Evolutionary conservation across 345 rosid genomes (phyloP), one percentile per base, ranked within the genome.

Genomic region (Aquilaria sinensis): DNA sequence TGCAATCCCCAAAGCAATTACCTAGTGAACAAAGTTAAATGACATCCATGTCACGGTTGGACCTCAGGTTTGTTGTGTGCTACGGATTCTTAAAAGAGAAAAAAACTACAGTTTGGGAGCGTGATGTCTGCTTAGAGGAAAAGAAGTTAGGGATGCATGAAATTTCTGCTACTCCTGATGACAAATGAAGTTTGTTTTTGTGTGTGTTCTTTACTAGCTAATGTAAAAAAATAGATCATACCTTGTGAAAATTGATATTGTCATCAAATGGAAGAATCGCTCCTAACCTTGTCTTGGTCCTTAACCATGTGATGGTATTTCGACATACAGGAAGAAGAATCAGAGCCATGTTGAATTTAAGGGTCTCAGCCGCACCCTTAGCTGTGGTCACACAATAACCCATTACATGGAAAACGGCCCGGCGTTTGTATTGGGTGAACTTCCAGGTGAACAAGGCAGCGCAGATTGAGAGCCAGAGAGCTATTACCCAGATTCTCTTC

Each of bases 231-330:
- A 50, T 33, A 15, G 14, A 2, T 50, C 48, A n/a, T 76, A 81
- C 96, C 89, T 90, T 85, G 74, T 87, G 97, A 60, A 90, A 90
- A 60, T 87, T 87, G 76, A 90, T 75, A 53, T 90, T 90, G 61
- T 87, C 97, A 66, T 90, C 86, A 51, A 90, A 90, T 5, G 97
- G 97, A 43, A 85, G 76, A 48, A 69, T 57, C 2, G 31, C 60
- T 0, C 95, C 92, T 12, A 83, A 60, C 81, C 73, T 82, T 57
- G 89, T 80, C 53, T 56, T 83, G 77, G 81, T 83, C 62, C 95
- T 78, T 37, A 90, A 83, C 90, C 86, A 85, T 61, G 95, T 87
- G 48, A 87, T 83, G 49, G 90, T 85, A 49, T 87, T 90, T 64
- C 97, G 79, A 59, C 95, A 90, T 4, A 87, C 86, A 9, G 90